Base-by-base conservation (phyloP, 768 basidiomycete species). In the Lactarius hengduanensis region DNA sequence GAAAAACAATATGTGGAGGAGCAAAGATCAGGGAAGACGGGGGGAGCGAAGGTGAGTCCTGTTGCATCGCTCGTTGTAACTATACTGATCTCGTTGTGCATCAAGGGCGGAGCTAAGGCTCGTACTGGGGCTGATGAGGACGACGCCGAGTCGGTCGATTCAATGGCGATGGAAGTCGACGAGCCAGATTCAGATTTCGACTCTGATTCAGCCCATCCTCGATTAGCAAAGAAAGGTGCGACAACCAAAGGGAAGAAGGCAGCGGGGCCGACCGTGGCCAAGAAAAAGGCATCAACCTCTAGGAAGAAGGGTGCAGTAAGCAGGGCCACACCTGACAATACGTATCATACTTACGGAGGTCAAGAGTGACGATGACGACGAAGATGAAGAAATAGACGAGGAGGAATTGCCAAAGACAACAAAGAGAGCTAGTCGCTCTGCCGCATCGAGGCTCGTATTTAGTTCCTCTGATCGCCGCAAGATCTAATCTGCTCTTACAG, bases 161-260 rank as follows among this genome's bases (percentile, higher is more conserved):
- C 89, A 3, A 91, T 91, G 89, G 78, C 82, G 78, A 87, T 90
- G 84, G 89, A 94, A 57, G 75, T 91, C 56, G 89, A 90, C 56
- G 62, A 58, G 13, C 62, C 53, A 67, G 75, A 72, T 10, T 71
- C 71, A 32, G 71, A 71, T 28, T 72, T 69, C 32, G 74, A 68
- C 16, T 72, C 70, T 20, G 70, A 73, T 13, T 63, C 63, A 8
- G 65, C 62, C 43, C 72, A 71, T 28, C 54, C 72, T 10, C 61
- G 73, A 28, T 77, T 78, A 66, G 73, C 72, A 36, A 70, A 63
- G 58, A 63, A 60, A 57, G 26, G 22, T 16, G 43, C 74, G 4
- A 71, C 77, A 1, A 55, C 74, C 34, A 76, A 60, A 71, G 74
- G 73, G 72, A 78, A 75, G 71, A 73, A 73, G 22, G 71, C 75